Percentiles rank a stretch among this genome's conserved stretches.
Evolutionary conservation across 2,329 filamentous ascomycete genomes (phyloP).

Genomic region (Claviceps digitariae): DNA sequence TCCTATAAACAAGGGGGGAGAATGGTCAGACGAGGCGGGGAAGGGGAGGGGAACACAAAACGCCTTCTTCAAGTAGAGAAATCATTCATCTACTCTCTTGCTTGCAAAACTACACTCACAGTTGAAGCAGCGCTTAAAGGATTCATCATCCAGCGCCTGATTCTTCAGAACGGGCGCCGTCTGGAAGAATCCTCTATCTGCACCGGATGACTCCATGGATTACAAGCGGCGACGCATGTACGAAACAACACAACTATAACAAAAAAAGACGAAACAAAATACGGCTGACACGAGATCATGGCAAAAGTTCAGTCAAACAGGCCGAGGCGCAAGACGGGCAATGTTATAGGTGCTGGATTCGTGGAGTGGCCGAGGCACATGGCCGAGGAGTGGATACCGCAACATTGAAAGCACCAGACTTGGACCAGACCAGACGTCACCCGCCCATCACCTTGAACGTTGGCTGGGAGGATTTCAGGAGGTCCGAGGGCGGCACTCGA

Average conservation of each 20-base stretch:
- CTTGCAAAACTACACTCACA: constrained; percentile 21
- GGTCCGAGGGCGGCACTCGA: no score
- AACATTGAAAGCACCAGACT: background rate
- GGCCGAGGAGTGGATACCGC: background rate
- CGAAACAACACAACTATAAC: background rate
- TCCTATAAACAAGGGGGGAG: background rate
- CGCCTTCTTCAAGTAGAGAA: background rate
- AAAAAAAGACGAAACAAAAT: background rate
- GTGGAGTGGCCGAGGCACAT: background rate
- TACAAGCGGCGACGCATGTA: background rate
- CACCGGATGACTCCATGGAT: constrained; percentile 29
- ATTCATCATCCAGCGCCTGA: constrained; percentile 42
- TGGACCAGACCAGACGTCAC: no score
- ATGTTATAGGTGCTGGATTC: background rate
- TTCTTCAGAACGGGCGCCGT: constrained; percentile 36
- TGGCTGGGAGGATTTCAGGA: no score
- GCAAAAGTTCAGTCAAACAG: background rate
- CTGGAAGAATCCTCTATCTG: constrained; percentile 45
- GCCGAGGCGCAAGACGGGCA: background rate
- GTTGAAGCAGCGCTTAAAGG: constrained; percentile 36
- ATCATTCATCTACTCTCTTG: background rate
- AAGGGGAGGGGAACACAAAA: background rate
- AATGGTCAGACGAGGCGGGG: background rate
- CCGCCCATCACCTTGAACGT: no score
- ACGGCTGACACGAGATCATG: background rate